Base-by-base conservation (phyloP, 441 rosid genomes). In the Pelargonium citronellum region DNA sequence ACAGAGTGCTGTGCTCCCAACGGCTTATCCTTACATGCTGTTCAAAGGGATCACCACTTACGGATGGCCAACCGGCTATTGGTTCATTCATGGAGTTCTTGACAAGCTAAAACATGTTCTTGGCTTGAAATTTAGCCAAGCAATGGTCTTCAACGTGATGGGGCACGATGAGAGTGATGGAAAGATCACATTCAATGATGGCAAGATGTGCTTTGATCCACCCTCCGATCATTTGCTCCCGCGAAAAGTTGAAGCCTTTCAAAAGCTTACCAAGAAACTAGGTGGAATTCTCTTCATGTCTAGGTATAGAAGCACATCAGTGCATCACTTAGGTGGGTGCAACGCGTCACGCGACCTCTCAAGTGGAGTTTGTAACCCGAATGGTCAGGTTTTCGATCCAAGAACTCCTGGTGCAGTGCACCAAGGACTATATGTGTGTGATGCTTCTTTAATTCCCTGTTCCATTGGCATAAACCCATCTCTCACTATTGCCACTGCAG, bases 241-340 rank as follows among this genome's bases (percentile, higher is more conserved):
- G 15, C 69, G 73, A 39, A 82, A 84, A 68, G 5, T 78, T 12
- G 66, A 70, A 49, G 81, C 75, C 74, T 80, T 73, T 68, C 84
- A 84, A 67, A 84, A 79, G 73, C 74, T 84, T 10, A 69, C 82
- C 60, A 82, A 76, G 77, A 82, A 80, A 79, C 61, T 82, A 24
- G 87, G 87, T 2, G 86, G 83, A 47, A 66, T 77, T 65, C 79
- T 84, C 13, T 82, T 74, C 75, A 73, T 84, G 76, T 80, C 84
- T 1, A 84, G 71, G 70, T 80, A 77, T 53, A 65, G 85, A 15
- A 84, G 87, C 75, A 73, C 87, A 13, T 51, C 84, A 1, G 87
- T 84, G 67, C 87, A 84, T 73, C 84, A 76, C 55, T 71, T 82
- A 44, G 87, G 87, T 41, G 87, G 87, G 20, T 82, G 85, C 79